phyloP scores from a whole-genome alignment of 1,284 basidiomycete species.

The Naganishia sp. region DNA sequence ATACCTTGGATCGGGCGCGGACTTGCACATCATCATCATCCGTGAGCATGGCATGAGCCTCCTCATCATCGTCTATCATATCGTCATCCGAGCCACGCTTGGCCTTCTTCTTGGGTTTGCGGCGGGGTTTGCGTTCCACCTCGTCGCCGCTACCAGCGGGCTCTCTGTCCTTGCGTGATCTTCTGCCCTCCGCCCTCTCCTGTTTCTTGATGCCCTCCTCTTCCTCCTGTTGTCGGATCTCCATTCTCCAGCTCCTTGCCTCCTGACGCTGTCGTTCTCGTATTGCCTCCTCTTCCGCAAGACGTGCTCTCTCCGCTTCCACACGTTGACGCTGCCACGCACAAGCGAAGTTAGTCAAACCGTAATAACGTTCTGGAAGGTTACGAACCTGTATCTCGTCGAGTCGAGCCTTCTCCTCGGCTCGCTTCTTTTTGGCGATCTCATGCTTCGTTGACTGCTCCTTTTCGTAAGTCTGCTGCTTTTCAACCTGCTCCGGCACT shows the following conservation, averaged over 20 bases:
- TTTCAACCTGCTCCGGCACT: constrained; percentile 75
- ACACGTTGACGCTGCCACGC: constrained; percentile 51
- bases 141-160: constrained; percentile 40
- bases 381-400: constrained; percentile 47
- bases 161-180: constrained; percentile 32
- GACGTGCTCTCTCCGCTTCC: constrained; percentile 62
- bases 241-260: constrained; percentile 61
- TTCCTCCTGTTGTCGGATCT: constrained; percentile 48
- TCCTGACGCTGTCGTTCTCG: constrained; percentile 74
- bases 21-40: constrained; percentile 32
- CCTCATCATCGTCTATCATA: constrained; percentile 36
- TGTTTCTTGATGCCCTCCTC: constrained; percentile 41
- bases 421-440: constrained; percentile 39
- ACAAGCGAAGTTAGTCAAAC: background rate
- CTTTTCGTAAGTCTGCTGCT: constrained; percentile 66
- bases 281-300: constrained; percentile 71
- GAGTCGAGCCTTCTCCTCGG: constrained; percentile 51
- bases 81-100: constrained; percentile 40
- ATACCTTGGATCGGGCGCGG: constrained; percentile 35
- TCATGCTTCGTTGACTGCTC: constrained; percentile 37
- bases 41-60: constrained; percentile 37
- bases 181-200: constrained; percentile 19
- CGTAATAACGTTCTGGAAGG: background rate
- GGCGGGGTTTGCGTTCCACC: constrained; percentile 38
- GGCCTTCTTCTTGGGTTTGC: constrained; percentile 41